A percentile compares a stretch with the other conserved stretches of the same genome.
These are phyloP conservation scores for Cryptococcus hybrid DNA, from an alignment of 1,284 basidiomycete species.

Conservation along the genomic window DNA sequence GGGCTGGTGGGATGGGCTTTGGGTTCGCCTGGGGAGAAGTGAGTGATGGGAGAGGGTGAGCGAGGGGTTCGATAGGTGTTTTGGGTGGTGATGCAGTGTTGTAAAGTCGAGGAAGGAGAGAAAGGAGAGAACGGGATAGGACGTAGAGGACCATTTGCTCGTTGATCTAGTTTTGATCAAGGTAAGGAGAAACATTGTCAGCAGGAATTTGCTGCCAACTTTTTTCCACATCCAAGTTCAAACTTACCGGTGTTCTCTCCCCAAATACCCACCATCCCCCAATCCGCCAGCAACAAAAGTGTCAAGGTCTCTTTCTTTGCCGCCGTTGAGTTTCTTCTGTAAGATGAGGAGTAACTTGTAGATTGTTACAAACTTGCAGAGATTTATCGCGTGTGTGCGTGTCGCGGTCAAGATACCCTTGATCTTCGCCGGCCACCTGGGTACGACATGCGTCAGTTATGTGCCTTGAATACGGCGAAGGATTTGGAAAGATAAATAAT, in stretches of 20 bases:
- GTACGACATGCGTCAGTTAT: background rate
- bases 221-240: background rate
- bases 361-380: slow-evolving; percentile 88
- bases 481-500: background rate
- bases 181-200: background rate
- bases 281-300: slow-evolving; percentile 91
- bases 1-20: slow-evolving; percentile 74
- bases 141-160: slow-evolving; percentile 99
- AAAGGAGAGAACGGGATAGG: slow-evolving; percentile 80
- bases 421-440: slow-evolving; percentile 42
- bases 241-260: slow-evolving; percentile 71
- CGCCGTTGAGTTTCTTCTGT: slow-evolving; percentile 74
- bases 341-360: slow-evolving; percentile 86
- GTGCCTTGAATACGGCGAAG: background rate
- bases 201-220: too few species aligned
- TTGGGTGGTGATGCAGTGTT: slow-evolving; percentile 35
- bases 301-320: slow-evolving; percentile 75
- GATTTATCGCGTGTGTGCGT: slow-evolving; percentile 62
- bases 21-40: slow-evolving; percentile 44
- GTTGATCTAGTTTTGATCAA: slow-evolving; percentile 62
- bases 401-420: slow-evolving; percentile 79
- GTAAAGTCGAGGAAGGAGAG: slow-evolving; percentile 71
- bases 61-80: slow-evolving; percentile 35
- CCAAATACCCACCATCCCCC: slow-evolving; percentile 95
- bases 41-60: slow-evolving; percentile 40